Evolutionary conservation across 1,139 yeast species (phyloP).

Genomic region (Wickerhamomyces sp.): DNA sequence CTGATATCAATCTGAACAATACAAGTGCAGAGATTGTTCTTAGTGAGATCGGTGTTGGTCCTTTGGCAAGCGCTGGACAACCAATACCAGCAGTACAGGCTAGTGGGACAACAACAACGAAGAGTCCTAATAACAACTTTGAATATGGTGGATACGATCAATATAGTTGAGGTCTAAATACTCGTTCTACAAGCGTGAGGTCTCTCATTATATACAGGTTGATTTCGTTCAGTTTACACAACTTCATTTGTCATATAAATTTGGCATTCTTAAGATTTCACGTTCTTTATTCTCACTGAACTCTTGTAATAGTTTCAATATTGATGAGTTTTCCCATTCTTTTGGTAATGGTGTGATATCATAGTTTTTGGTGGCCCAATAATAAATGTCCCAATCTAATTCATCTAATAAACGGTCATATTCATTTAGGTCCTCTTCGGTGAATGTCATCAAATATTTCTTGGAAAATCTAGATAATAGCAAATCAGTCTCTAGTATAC

Average conservation of each 20-base stretch:
- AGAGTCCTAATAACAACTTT: slow-evolving; percentile 25
- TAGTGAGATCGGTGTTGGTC: slow-evolving; percentile 79
- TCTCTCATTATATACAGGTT: too few relatives aligned
- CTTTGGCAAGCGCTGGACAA: slow-evolving; percentile 47
- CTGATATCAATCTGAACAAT: slow-evolving; percentile 46
- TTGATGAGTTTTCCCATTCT: slow-evolving; percentile 65
- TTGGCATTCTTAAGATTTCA: slow-evolving; percentile 85
- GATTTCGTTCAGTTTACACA: too few relatives aligned
- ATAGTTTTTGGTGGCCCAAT: slow-evolving; percentile 90
- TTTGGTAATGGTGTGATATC: slow-evolving; percentile 83
- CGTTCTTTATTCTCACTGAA: slow-evolving; percentile 69
- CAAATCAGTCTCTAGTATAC: slow-evolving; percentile 89
- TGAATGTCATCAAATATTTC: slow-evolving; percentile 54
- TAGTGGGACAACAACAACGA: slow-evolving; percentile 4
- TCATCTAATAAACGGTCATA: slow-evolving; percentile 84
- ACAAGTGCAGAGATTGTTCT: slow-evolving; percentile 81
- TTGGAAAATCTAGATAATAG: slow-evolving; percentile 83
- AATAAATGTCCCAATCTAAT: slow-evolving; percentile 97
- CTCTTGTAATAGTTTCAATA: slow-evolving; percentile 64
- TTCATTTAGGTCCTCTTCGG: slow-evolving; percentile 70
- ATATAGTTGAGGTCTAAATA: slow-evolving; percentile 19
- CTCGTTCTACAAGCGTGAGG: background rate
- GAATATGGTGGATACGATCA: slow-evolving; percentile 35
- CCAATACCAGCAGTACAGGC: slow-evolving; percentile 12
- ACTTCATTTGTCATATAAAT: slow-evolving; percentile 29